Evolutionary conservation across 306 rosid genomes (phyloP).

Genomic region (Herpetospermum pedunculosum): DNA sequence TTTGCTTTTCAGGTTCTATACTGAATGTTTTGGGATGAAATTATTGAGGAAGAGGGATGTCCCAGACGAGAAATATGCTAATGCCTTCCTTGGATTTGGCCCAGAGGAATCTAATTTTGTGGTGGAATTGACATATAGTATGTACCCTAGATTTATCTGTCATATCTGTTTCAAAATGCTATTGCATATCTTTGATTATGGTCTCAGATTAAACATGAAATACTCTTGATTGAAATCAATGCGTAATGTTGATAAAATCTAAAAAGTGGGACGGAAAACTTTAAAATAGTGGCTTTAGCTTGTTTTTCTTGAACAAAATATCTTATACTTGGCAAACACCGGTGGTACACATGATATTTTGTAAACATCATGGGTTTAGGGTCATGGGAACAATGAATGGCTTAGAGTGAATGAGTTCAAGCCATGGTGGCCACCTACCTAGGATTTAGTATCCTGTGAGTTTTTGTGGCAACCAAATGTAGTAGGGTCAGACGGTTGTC

Average conservation of each 20-base stretch:
- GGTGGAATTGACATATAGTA: constrained; percentile 88
- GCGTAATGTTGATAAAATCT: not conserved
- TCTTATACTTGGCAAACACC: not conserved
- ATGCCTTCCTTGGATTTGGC: constrained; percentile 90
- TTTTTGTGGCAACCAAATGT: too few relatives aligned
- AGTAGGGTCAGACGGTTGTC: too few relatives aligned
- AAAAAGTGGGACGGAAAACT: not conserved
- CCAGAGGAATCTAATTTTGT: constrained; percentile 66
- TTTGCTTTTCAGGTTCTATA: constrained; percentile 52
- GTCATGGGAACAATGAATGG: too few relatives aligned
- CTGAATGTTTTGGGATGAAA: constrained; percentile 84
- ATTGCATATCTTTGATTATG: not conserved
- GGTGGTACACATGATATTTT: too few relatives aligned
- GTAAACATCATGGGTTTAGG: too few relatives aligned
- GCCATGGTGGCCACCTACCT: too few relatives aligned
- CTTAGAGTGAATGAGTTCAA: too few relatives aligned
- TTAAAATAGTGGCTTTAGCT: not conserved
- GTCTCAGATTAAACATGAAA: not conserved
- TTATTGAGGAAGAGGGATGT: constrained; percentile 69
- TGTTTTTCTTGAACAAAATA: not conserved
- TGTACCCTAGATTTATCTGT: constrained; percentile 16
- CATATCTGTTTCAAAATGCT: not conserved
- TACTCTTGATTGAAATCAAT: not conserved
- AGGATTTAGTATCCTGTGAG: too few relatives aligned
- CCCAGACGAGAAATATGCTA: constrained; percentile 81